Evolutionary conservation across 495 filamentous ascomycete species (phyloP).

Genomic region (Cercophora samala): DNA sequence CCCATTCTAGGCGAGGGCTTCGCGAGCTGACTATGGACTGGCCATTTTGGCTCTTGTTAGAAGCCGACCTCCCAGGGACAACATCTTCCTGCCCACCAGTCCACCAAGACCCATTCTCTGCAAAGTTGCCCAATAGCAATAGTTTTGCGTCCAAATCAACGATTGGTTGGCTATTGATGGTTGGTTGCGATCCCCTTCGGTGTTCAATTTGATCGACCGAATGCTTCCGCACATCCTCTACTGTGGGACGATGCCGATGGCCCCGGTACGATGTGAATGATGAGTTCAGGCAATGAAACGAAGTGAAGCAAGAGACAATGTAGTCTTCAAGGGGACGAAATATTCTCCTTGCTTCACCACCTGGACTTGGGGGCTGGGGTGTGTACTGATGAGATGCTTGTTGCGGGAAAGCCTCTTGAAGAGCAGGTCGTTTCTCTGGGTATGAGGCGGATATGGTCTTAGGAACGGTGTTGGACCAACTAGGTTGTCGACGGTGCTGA

Average conservation of each 20-base stretch:
- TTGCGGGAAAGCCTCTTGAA: conserved; percentile 9
- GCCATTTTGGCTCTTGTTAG: conserved; percentile 34
- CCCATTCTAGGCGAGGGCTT: conserved; percentile 75
- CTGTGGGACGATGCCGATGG: conserved; percentile 9
- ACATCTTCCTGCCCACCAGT: conserved; percentile 54
- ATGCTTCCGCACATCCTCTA: conserved; percentile 20
- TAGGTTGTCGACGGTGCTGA: conserved; percentile 34
- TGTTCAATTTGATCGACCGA: conserved; percentile 18
- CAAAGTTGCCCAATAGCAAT: conserved; percentile 72
- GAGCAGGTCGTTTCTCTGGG: conserved; percentile 33
- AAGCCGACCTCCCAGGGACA: conserved; percentile 34
- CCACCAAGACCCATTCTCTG: conserved; percentile 86
- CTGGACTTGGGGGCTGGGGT: conserved; percentile 24
- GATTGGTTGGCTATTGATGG: conserved; percentile 33
- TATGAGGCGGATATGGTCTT: conserved; percentile 42
- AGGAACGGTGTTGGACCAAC: conserved; percentile 22
- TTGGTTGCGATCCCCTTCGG: conserved; percentile 28
- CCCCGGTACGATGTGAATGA: conserved; percentile 58
- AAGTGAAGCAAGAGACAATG: conserved; percentile 63
- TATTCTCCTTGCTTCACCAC: conserved; percentile 41
- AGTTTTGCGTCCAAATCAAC: conserved; percentile 68
- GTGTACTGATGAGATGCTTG: conserved; percentile 13
- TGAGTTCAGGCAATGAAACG: conserved; percentile 66
- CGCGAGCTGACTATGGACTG: conserved; percentile 53
- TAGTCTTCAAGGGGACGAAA: conserved; percentile 77